These are phyloP conservation scores for Echria macrotheca DNA, from an alignment of 495 filamentous ascomycete species.

Conservation along the genomic window DNA sequence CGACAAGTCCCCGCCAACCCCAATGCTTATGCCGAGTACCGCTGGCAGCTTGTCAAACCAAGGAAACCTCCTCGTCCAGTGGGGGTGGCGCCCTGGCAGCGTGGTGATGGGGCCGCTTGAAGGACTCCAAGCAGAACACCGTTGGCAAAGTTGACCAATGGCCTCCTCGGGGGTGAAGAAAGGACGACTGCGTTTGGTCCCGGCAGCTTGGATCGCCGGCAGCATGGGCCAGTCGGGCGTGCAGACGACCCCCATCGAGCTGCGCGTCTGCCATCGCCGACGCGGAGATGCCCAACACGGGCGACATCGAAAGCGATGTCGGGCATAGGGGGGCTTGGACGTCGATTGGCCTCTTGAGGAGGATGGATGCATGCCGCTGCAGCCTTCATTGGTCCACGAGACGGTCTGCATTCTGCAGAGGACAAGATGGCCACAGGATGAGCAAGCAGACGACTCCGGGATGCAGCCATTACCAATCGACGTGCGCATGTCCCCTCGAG, in stretches of 20 bases:
- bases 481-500: not conserved
- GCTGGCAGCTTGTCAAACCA: no score
- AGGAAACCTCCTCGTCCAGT: no score
- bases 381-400: slow-evolving; percentile 6
- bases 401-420: not conserved
- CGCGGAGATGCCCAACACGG: slow-evolving; percentile 4
- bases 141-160: no score
- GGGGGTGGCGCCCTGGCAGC: no score
- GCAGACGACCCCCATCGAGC: slow-evolving; percentile 5
- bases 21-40: no score
- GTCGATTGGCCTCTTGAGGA: slow-evolving; percentile 1
- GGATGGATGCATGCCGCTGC: not conserved
- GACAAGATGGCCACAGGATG: slow-evolving; percentile 4
- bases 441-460: slow-evolving; percentile 8
- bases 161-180: no score
- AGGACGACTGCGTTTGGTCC: no score
- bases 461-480: slow-evolving; percentile 14
- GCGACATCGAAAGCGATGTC: not conserved
- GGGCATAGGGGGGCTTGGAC: not conserved
- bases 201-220: not conserved
- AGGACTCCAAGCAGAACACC: no score
- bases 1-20: no score
- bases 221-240: not conserved
- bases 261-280: not conserved
- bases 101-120: no score